phyloP scores from a whole-genome alignment of 257 asterid genomes.

The Ajuga chamaepitys region DNA sequence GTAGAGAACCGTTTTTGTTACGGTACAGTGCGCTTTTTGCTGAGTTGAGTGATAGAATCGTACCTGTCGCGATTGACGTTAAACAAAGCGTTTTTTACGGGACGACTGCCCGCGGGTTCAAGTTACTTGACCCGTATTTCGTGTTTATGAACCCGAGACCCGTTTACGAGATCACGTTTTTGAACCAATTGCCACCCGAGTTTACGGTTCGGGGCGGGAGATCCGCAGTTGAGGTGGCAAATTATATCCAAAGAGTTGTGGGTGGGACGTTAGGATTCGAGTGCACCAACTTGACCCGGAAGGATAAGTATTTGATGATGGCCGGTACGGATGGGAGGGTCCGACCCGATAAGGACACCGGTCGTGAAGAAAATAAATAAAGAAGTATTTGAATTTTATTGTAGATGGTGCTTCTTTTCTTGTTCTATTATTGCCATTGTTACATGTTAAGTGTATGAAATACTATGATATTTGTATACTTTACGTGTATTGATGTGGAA shows the following conservation, averaged over 20 bases:
- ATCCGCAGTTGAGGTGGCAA: conserved; percentile 74
- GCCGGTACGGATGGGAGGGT: conserved; percentile 90
- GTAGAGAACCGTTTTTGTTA: conserved; percentile 68
- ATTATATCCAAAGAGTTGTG: conserved; percentile 61
- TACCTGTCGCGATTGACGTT: conserved; percentile 68
- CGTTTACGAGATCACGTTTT: conserved; percentile 63
- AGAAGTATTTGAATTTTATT: background rate
- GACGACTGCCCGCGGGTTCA: conserved; percentile 66
- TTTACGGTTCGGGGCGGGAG: conserved; percentile 53
- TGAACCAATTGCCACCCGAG: conserved; percentile 59
- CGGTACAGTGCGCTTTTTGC: conserved; percentile 86
- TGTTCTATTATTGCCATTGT: background rate
- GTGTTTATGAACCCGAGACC: conserved; percentile 93
- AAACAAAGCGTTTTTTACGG: conserved; percentile 75
- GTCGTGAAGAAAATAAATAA: conserved; percentile 14
- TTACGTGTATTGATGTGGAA: background rate
- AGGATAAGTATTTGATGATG: conserved; percentile 69
- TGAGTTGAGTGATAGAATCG: conserved; percentile 74
- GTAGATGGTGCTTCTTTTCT: background rate
- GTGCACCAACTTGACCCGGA: conserved; percentile 78
- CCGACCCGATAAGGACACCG: conserved; percentile 20
- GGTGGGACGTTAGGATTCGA: conserved; percentile 77
- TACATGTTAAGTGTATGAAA: background rate
- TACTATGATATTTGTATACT: background rate
- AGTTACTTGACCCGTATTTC: conserved; percentile 69